Evolutionary conservation across 139 green algal genomes (phyloP), one percentile per base, ranked within the genome.

Genomic region (Limnomonas spitsbergensis): DNA sequence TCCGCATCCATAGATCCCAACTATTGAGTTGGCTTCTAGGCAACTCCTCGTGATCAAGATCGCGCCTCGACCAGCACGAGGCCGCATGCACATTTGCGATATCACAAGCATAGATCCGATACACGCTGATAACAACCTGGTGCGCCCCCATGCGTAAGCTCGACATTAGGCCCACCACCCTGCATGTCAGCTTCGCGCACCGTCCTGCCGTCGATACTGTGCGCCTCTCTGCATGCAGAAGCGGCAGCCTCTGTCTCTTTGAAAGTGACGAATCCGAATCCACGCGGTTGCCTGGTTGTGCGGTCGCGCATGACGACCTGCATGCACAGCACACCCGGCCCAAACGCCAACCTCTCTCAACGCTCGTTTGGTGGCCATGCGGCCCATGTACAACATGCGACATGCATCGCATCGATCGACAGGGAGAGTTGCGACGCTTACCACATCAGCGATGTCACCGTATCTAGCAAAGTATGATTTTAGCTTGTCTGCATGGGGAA

Each of bases 251-350:
- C 81, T 40, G 87, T 56, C 3, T 90, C 72, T 0, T 82, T 78
- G 73, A 93, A 94, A 0, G 90, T 97, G 27, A 97, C 85, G 80
- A 97, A 97, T 2, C 92, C 92, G 78, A 97, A 97, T 1, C 38
- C 91, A 14, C 92, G 85, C 0, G 91, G 90, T 38, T 83, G 83
- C 26, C 80, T 73, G 0, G 90, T 95, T n/a, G 83, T 47, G 2
- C 88, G 81, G 75, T 97, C 91, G 6, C 78, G 70, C 91, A 95
- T 96, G 1, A 96, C 87, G 14, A 93, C 88, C 92, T 96, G 85
- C 54, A 69, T 2, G 29, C 6, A 75, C 54, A 54, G 42, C 42
- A 54, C 7, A 54, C 6, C 7, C 42, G 9, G 42, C n/a, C n/a
- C 7, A 9, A 9, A 9, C 42, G 9, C 42, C 42, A 9, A 27